Conservation (phyloP, 306 rosid species). For the Alnus rubra region DNA sequence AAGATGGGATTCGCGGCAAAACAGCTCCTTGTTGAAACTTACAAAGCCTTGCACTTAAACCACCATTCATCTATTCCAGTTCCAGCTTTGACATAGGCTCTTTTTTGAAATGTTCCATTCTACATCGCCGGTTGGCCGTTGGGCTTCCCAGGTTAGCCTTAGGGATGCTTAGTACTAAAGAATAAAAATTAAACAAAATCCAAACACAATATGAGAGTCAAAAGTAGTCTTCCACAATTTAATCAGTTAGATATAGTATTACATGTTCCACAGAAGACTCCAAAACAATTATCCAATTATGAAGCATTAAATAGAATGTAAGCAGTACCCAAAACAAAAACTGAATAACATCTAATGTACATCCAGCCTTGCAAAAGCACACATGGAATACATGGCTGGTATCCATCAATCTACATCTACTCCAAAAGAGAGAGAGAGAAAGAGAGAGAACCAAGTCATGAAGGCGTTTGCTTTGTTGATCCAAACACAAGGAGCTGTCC, state of each 20-base stretch:
- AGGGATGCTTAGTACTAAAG: background rate
- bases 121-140: background rate
- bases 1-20: no score
- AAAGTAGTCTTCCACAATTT: constrained; percentile 4
- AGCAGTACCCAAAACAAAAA: background rate
- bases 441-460: constrained; percentile 4
- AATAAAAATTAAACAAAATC: background rate
- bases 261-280: constrained; percentile 15
- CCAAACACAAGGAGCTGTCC: constrained; percentile 4
- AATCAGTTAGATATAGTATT: constrained; percentile 18
- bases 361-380: constrained; percentile 17
- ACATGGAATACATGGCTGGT: constrained; percentile 24
- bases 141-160: background rate
- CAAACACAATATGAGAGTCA: background rate
- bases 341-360: constrained; percentile 39
- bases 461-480: constrained; percentile 11
- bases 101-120: background rate
- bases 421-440: constrained; percentile 14
- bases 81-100: background rate
- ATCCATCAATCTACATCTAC: constrained; percentile 22
- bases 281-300: constrained; percentile 21
- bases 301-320: constrained; percentile 35
- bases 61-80: background rate
- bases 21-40: background rate
- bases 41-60: background rate